These are phyloP conservation scores for Diplodia seriata DNA, from an alignment of 2,329 filamentous ascomycete genomes.

Conservation along the genomic window DNA sequence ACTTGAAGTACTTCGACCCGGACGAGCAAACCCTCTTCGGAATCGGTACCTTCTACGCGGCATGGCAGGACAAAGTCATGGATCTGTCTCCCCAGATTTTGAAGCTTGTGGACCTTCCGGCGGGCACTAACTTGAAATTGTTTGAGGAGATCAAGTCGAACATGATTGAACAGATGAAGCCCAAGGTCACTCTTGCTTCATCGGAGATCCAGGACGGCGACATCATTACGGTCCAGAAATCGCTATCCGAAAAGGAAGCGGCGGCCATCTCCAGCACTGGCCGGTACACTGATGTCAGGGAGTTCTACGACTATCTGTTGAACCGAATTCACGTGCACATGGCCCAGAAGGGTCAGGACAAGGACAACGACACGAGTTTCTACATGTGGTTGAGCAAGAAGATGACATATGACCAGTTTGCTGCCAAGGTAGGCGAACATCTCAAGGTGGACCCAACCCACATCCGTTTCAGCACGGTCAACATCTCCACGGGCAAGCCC, in stretches of 20 bases:
- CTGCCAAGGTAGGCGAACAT: slow-evolving; percentile 80
- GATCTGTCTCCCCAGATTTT: slow-evolving; percentile 81
- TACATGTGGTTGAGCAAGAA: slow-evolving; percentile 82
- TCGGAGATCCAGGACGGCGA: slow-evolving; percentile 97
- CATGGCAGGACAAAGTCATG: slow-evolving; percentile 83
- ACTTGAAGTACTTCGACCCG: slow-evolving; percentile 90
- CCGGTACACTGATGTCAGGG: slow-evolving; percentile 71
- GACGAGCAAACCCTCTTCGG: slow-evolving; percentile 77
- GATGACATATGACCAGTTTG: slow-evolving; percentile 86
- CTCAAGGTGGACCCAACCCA: slow-evolving; percentile 82
- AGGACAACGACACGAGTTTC: slow-evolving; percentile 69
- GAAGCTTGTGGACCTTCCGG: slow-evolving; percentile 84
- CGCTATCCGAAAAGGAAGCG: slow-evolving; percentile 58
- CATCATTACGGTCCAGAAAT: slow-evolving; percentile 90
- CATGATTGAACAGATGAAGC: slow-evolving; percentile 95
- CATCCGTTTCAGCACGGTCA: slow-evolving; percentile 88
- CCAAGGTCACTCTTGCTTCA: slow-evolving; percentile 84
- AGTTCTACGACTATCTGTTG: slow-evolving; percentile 92
- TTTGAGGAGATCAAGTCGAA: slow-evolving; percentile 98
- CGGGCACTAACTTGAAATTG: slow-evolving; percentile 73
- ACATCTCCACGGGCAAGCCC: slow-evolving; percentile 75
- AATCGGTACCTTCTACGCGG: slow-evolving; percentile 84
- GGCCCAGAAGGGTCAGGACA: slow-evolving; percentile 66
- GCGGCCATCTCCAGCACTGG: slow-evolving; percentile 47
- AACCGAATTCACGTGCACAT: slow-evolving; percentile 84